These are phyloP conservation scores for Rauvolfia tetraphylla DNA, from an alignment of 257 asterid genomes.

Conservation along the genomic window DNA sequence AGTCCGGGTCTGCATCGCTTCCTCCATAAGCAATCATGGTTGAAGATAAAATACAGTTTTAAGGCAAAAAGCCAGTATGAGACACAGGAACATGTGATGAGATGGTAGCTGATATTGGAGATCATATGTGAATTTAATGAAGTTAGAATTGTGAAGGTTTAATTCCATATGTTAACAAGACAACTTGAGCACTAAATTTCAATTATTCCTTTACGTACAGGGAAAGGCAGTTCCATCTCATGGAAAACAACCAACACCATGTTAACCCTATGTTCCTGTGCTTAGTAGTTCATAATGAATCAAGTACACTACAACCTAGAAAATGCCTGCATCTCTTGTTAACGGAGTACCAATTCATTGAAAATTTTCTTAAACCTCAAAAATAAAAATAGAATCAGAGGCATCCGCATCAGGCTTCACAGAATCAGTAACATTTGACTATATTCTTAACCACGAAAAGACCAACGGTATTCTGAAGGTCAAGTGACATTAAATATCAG, in stretches of 20 bases:
- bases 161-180: not conserved
- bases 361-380: too few relatives aligned
- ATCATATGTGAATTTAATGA: not conserved
- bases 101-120: too few relatives aligned
- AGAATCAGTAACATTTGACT: not conserved
- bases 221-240: too few relatives aligned
- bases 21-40: not conserved
- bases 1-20: not conserved
- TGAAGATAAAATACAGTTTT: not conserved
- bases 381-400: not conserved
- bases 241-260: too few relatives aligned
- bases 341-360: not conserved
- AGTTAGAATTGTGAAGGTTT: not conserved
- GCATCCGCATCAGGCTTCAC: not conserved
- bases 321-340: not conserved
- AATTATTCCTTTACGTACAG: too few relatives aligned
- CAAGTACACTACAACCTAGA: not conserved
- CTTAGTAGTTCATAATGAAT: too few relatives aligned
- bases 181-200: not conserved
- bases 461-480: too few relatives aligned
- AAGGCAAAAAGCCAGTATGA: not conserved
- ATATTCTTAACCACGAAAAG: too few relatives aligned
- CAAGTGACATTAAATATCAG: too few relatives aligned
- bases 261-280: not conserved
- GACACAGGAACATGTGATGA: not conserved